These are phyloP conservation scores for Termitomyces sp. DNA, from an alignment of 768 basidiomycete species.

Conservation along the genomic window DNA sequence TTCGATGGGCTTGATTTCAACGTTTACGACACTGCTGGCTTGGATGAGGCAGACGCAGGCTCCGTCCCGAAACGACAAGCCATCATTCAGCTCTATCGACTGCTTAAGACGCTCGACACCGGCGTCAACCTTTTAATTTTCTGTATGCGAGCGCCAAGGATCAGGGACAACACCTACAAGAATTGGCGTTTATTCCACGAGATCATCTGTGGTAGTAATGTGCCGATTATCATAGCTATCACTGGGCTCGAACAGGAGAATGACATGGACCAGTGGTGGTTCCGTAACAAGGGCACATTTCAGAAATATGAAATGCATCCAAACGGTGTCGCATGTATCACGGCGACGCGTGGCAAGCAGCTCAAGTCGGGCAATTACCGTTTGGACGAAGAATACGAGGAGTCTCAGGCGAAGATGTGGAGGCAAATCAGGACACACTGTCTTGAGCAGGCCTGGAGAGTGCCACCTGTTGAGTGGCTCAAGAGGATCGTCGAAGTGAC, in stretches of 20 bases:
- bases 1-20: conserved; percentile 24
- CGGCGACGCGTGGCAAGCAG: conserved; percentile 27
- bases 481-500: background rate
- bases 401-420: conserved; percentile 24
- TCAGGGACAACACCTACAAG: conserved; percentile 7
- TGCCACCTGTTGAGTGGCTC: conserved; percentile 17
- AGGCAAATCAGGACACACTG: conserved; percentile 17
- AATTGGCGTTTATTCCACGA: conserved; percentile 39
- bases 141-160: background rate
- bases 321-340: conserved; percentile 37
- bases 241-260: conserved; percentile 35
- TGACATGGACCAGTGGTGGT: conserved; percentile 35
- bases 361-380: background rate
- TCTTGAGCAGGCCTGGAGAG: conserved; percentile 13
- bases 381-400: conserved; percentile 27
- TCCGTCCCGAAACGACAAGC: conserved; percentile 21
- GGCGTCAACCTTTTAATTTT: background rate
- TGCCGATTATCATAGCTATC: conserved; percentile 37
- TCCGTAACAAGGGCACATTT: conserved; percentile 14
- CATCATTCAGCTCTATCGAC: conserved; percentile 21
- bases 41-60: conserved; percentile 32
- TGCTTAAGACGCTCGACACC: conserved; percentile 30
- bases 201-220: conserved; percentile 35
- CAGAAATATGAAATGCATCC: conserved; percentile 25
- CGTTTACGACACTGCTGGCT: conserved; percentile 39